Conservation (phyloP, 495 filamentous ascomycete species). For the Parathielavia appendiculata region DNA sequence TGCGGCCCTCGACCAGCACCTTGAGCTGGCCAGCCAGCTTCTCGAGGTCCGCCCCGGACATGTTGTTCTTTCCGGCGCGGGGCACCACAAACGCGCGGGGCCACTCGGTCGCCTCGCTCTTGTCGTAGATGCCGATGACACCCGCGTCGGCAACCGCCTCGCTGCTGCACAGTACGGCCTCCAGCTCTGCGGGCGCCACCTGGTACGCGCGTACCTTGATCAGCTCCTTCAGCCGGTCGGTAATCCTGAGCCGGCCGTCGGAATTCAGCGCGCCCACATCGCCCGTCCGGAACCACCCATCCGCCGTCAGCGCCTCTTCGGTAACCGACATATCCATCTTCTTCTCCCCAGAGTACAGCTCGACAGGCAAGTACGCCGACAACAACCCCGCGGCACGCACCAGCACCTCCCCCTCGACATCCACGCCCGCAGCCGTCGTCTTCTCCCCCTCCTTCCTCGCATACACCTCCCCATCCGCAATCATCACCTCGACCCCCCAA, state of each 20-base stretch:
- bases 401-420: conserved; percentile 57
- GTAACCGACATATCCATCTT: conserved; percentile 44
- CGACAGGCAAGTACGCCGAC: conserved; percentile 48
- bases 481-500: conserved; percentile 51
- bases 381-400: conserved; percentile 53
- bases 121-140: conserved; percentile 60
- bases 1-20: conserved; percentile 54
- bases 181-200: conserved; percentile 66
- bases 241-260: conserved; percentile 62
- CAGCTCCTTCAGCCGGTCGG: conserved; percentile 73
- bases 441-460: conserved; percentile 11
- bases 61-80: conserved; percentile 41
- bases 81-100: conserved; percentile 29
- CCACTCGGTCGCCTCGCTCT: conserved; percentile 46
- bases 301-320: conserved; percentile 53
- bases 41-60: conserved; percentile 55
- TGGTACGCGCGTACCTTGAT: conserved; percentile 71
- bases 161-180: conserved; percentile 55
- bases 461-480: conserved; percentile 41
- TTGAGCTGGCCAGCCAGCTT: conserved; percentile 30
- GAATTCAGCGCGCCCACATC: conserved; percentile 57
- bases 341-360: conserved; percentile 12
- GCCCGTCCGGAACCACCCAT: conserved; percentile 61
- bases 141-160: conserved; percentile 58
- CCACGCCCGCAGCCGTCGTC: conserved; percentile 43